Conservation (phyloP, 1,284 basidiomycete species). For the Puccinia polysora region DNA sequence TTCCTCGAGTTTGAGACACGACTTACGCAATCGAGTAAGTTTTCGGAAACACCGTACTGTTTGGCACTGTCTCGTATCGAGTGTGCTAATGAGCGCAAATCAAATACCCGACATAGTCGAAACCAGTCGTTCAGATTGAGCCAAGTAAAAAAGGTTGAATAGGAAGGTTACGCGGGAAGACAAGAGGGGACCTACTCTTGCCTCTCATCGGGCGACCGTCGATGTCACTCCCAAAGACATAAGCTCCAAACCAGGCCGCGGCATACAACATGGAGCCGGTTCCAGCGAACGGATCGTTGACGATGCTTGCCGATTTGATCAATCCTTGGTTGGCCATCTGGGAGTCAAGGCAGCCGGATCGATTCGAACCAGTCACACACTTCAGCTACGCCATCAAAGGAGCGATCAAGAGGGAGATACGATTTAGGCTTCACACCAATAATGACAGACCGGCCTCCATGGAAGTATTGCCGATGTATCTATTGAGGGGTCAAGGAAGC, state of each 20-base stretch:
- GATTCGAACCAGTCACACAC: too few species aligned
- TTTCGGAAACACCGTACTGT: constrained; percentile 73
- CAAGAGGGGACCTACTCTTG: constrained; percentile 59
- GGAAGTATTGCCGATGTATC: constrained; percentile 84
- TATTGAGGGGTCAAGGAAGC: constrained; percentile 29
- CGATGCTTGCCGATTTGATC: constrained; percentile 80
- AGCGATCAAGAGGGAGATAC: constrained; percentile 47
- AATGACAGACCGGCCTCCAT: constrained; percentile 72
- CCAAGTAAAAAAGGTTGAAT: neutral
- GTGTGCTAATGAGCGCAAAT: constrained; percentile 54
- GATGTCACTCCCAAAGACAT: constrained; percentile 88
- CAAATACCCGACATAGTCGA: constrained; percentile 42
- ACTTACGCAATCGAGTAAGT: constrained; percentile 76
- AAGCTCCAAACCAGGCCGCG: constrained; percentile 75
- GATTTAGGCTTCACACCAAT: constrained; percentile 7
- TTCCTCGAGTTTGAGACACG: constrained; percentile 84
- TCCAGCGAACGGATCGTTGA: constrained; percentile 95
- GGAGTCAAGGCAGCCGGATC: too few species aligned
- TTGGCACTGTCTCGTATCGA: constrained; percentile 71
- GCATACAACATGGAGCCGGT: constrained; percentile 92
- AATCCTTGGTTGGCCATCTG: constrained; percentile 94
- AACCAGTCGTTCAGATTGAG: constrained; percentile 10
- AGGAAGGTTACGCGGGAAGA: neutral
- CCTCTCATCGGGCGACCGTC: constrained; percentile 95
- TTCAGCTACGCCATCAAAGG: too few species aligned